Evolutionary conservation across 495 filamentous ascomycete species (phyloP).

Genomic region (Aspergillus sparsus): DNA sequence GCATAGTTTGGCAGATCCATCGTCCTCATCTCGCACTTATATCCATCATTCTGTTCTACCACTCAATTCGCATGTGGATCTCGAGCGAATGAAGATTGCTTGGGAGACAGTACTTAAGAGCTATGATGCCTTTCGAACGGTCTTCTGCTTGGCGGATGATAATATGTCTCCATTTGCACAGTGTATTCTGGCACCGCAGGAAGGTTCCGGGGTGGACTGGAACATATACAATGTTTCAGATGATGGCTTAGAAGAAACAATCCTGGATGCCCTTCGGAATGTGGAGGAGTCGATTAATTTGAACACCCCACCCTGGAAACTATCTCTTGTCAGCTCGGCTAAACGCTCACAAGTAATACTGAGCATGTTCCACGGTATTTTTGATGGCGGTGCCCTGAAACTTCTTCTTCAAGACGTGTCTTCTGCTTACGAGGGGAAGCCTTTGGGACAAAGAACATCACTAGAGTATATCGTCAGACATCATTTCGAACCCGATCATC

Average conservation of each 20-base stretch:
- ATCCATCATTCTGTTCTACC: slow-evolving; percentile 65
- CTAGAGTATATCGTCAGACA: slow-evolving; percentile 35
- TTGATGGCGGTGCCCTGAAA: slow-evolving; percentile 73
- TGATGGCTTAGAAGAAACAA: slow-evolving; percentile 27
- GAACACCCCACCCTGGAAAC: slow-evolving; percentile 30
- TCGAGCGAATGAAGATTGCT: slow-evolving; percentile 44
- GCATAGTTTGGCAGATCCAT: slow-evolving; percentile 29
- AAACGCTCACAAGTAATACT: slow-evolving; percentile 49
- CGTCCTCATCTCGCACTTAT: slow-evolving; percentile 52
- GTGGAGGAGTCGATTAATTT: slow-evolving; percentile 24
- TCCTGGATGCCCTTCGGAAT: slow-evolving; percentile 25
- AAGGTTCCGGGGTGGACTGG: slow-evolving; percentile 41
- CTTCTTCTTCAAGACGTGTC: slow-evolving; percentile 66
- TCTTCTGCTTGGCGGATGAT: slow-evolving; percentile 64
- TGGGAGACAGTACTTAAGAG: slow-evolving; percentile 47
- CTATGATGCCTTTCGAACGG: slow-evolving; percentile 62
- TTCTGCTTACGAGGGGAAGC: slow-evolving; percentile 31
- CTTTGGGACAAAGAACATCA: slow-evolving; percentile 25
- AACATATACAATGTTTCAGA: slow-evolving; percentile 26
- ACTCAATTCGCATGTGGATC: slow-evolving; percentile 42
- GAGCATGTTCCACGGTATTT: slow-evolving; percentile 76
- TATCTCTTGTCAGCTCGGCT: slow-evolving; percentile 40
- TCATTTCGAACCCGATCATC: slow-evolving; percentile 39
- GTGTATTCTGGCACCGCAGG: slow-evolving; percentile 28
- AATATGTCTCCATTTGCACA: slow-evolving; percentile 69